phyloP scores from a whole-genome alignment of 371 early-diverging fungal genomes.

The Phascolomyces articulosus region DNA sequence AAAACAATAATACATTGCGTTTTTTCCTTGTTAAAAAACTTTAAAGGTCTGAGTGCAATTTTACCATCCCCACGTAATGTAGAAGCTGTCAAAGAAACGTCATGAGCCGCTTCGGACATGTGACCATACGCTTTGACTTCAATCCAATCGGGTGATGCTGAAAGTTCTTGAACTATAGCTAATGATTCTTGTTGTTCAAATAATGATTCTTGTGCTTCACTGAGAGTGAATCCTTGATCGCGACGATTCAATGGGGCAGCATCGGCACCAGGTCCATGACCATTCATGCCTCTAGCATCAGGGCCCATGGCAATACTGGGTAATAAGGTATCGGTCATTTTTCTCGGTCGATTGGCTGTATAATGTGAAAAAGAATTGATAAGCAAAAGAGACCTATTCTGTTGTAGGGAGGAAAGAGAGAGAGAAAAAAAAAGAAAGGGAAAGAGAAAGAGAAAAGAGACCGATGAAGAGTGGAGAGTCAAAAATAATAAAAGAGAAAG shows the following conservation, averaged over 20 bases:
- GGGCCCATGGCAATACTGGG: constrained; percentile 5
- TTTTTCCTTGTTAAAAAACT: constrained; percentile 46
- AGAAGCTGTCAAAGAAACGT: constrained; percentile 57
- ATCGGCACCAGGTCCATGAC: constrained; percentile 13
- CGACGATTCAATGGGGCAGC: not conserved
- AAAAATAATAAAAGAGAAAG: no score
- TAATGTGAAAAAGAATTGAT: not conserved
- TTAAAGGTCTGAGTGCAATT: constrained; percentile 45
- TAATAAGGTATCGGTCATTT: not conserved
- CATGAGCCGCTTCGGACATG: constrained; percentile 34
- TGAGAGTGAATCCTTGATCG: not conserved
- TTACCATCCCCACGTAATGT: constrained; percentile 52
- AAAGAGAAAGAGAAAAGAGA: not conserved
- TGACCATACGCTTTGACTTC: constrained; percentile 49
- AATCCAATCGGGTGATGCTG: constrained; percentile 32
- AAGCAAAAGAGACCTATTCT: not conserved
- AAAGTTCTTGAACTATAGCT: constrained; percentile 26
- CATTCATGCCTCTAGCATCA: constrained; percentile 7
- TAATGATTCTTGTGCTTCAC: constrained; percentile 13
- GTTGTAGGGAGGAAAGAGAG: not conserved
- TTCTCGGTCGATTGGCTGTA: constrained; percentile 10
- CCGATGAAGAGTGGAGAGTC: no score
- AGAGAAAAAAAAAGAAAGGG: not conserved
- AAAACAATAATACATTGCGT: constrained; percentile 40
- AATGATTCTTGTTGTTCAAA: constrained; percentile 30